Percentiles rank a stretch among this genome's conserved stretches.
Conservation (phyloP, 768 basidiomycete species). For the Macrolepiota fuliginosa region DNA sequence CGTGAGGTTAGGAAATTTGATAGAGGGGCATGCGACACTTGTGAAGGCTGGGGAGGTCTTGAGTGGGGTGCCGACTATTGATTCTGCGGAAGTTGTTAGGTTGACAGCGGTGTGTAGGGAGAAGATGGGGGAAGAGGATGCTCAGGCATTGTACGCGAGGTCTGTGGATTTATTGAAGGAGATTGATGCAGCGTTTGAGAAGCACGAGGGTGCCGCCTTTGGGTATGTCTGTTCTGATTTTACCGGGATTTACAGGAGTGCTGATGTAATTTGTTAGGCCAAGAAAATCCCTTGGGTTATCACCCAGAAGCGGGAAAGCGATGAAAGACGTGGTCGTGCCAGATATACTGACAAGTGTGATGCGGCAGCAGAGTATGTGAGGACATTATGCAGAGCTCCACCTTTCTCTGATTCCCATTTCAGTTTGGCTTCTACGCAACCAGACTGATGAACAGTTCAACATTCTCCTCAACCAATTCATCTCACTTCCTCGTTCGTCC, state of each 20-base stretch:
- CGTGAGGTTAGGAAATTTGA: constrained; percentile 56
- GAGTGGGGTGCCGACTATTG: constrained; percentile 47
- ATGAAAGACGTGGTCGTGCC: constrained; percentile 54
- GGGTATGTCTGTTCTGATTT: constrained; percentile 34
- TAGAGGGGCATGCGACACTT: constrained; percentile 56
- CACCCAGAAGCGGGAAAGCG: constrained; percentile 23
- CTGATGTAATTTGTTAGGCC: constrained; percentile 26
- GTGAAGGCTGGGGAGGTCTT: constrained; percentile 45
- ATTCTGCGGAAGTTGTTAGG: constrained; percentile 56
- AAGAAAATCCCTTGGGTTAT: constrained; percentile 41
- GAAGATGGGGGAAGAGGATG: constrained; percentile 43
- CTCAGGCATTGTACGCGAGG: constrained; percentile 51
- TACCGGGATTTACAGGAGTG: background rate
- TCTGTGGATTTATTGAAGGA: constrained; percentile 61
- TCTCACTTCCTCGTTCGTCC: constrained; percentile 51
- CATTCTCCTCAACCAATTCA: constrained; percentile 54
- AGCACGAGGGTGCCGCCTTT: constrained; percentile 44
- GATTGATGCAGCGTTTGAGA: constrained; percentile 51
- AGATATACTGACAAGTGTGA: constrained; percentile 53
- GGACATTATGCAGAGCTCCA: background rate
- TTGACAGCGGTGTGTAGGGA: constrained; percentile 55
- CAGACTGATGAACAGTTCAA: constrained; percentile 51
- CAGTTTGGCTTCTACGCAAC: constrained; percentile 69
- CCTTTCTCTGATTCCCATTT: background rate
- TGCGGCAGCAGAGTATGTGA: constrained; percentile 66